Evolutionary conservation across 495 filamentous ascomycete genomes (phyloP).

Genomic region (Penicillium egyptiacum): DNA sequence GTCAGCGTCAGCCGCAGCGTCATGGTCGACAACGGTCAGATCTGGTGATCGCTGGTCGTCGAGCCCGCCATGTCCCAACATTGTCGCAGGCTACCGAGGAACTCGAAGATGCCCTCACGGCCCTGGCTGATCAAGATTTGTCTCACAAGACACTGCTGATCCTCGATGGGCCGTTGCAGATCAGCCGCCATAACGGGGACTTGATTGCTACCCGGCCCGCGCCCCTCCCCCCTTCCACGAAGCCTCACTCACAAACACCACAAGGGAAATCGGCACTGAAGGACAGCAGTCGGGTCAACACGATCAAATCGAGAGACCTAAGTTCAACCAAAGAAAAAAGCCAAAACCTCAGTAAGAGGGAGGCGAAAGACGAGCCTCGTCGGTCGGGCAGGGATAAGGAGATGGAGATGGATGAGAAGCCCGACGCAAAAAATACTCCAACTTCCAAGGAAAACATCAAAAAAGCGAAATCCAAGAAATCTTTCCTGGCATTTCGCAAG

Average conservation of each 20-base stretch:
- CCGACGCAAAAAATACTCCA: not conserved
- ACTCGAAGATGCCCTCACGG: conserved; percentile 33
- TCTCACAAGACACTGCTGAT: conserved; percentile 21
- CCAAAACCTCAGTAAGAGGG: not conserved
- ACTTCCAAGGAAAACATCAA: not conserved
- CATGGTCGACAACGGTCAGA: not conserved
- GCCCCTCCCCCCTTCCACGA: conserved; percentile 35
- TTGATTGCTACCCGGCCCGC: conserved; percentile 40
- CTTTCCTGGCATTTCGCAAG: conserved; percentile 8
- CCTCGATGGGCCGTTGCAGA: conserved; percentile 36
- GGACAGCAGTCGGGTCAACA: not conserved
- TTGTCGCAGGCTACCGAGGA: conserved; percentile 37
- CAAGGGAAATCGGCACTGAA: not conserved
- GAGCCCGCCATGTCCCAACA: conserved; percentile 23
- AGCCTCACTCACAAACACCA: conserved; percentile 21
- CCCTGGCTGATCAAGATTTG: conserved; percentile 17
- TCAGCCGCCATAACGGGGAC: conserved; percentile 40
- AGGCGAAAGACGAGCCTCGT: not conserved
- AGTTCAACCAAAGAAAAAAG: conserved; percentile 4
- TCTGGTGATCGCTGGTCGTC: conserved; percentile 3
- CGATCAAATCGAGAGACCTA: not conserved
- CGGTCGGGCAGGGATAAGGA: conserved; percentile 4
- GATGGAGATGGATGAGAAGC: not conserved
- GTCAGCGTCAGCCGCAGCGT: not conserved
- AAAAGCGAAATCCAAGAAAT: conserved; percentile 11